phyloP scores from a whole-genome alignment of 352 stramenopile species.

The Phytophthora rubi region DNA sequence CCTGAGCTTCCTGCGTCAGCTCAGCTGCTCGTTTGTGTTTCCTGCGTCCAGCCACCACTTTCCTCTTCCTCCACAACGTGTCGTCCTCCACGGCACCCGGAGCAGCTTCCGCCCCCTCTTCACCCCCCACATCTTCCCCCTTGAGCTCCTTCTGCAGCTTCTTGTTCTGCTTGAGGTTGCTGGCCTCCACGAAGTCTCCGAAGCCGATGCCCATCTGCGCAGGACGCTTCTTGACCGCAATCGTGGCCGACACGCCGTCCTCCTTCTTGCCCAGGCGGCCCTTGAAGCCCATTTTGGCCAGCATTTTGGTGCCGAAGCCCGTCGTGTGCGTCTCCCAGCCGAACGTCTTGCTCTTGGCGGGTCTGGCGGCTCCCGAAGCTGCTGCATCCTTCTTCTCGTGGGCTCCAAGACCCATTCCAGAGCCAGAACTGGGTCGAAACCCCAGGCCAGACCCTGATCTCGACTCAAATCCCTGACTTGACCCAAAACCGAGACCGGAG shows the following conservation, averaged over 20 bases:
- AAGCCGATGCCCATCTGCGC: conserved; percentile 94
- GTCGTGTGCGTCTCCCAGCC: conserved; percentile 97
- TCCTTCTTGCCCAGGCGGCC: conserved; percentile 94
- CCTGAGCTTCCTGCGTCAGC: conserved; percentile 55
- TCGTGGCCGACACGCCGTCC: conserved; percentile 91
- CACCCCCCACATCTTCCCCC: conserved; percentile 66
- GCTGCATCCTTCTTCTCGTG: conserved; percentile 11
- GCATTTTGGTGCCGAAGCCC: conserved; percentile 95
- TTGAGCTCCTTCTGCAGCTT: conserved; percentile 92
- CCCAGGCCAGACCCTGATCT: conserved; percentile 17
- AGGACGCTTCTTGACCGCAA: conserved; percentile 95
- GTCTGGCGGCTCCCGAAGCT: not conserved
- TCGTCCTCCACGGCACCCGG: conserved; percentile 66
- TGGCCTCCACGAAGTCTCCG: conserved; percentile 94
- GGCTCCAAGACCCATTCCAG: conserved; percentile 25
- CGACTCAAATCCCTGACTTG: not conserved
- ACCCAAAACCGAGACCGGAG: conserved; percentile 8
- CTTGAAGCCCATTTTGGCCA: conserved; percentile 96
- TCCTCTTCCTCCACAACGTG: conserved; percentile 83
- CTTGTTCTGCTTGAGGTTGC: conserved; percentile 91
- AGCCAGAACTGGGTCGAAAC: conserved; percentile 19
- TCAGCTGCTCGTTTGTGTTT: conserved; percentile 74
- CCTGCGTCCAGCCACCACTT: conserved; percentile 40
- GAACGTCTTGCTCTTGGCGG: conserved; percentile 42
- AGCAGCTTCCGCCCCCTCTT: conserved; percentile 30